Evolutionary conservation across 352 stramenopile genomes (phyloP).

Genomic region (Pythium rishiriense): DNA sequence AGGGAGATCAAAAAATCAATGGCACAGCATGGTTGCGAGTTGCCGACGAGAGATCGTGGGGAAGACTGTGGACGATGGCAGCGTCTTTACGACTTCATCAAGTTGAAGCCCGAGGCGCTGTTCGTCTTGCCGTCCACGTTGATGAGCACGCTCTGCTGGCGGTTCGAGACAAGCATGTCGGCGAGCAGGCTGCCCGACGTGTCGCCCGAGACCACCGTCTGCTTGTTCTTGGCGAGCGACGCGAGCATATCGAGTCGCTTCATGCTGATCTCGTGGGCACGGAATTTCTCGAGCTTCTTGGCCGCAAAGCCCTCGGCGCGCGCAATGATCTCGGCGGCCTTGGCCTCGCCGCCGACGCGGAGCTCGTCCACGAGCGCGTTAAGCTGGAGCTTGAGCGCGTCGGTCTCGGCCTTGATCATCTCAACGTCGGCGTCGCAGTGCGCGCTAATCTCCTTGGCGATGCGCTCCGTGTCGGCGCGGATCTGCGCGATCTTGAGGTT

Average conservation of each 20-base stretch:
- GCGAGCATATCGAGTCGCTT: slow-evolving; percentile 30
- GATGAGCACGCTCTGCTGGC: slow-evolving; percentile 33
- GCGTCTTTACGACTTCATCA: slow-evolving; percentile 32
- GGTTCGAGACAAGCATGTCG: slow-evolving; percentile 37
- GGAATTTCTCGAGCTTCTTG: slow-evolving; percentile 35
- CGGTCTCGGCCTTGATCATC: slow-evolving; percentile 30
- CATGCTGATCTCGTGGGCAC: slow-evolving; percentile 32
- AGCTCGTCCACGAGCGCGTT: slow-evolving; percentile 29
- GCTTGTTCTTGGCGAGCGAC: slow-evolving; percentile 31
- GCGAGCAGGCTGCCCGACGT: slow-evolving; percentile 30
- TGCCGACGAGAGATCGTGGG: background rate
- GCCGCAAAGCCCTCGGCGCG: slow-evolving; percentile 31
- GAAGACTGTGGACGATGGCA: no score
- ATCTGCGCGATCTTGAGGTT: slow-evolving; percentile 33
- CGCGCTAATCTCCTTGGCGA: slow-evolving; percentile 33
- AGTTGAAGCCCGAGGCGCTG: slow-evolving; percentile 21
- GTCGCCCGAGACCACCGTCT: slow-evolving; percentile 29
- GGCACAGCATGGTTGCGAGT: background rate
- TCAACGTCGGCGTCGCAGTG: slow-evolving; percentile 35
- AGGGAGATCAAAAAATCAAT: background rate
- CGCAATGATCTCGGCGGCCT: slow-evolving; percentile 33
- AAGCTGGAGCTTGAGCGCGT: slow-evolving; percentile 30
- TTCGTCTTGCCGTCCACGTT: slow-evolving; percentile 34
- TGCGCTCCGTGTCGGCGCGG: slow-evolving; percentile 32
- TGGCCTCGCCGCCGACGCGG: slow-evolving; percentile 28